Conservation (phyloP, 495 filamentous ascomycete species). For the Aspergillus asperescens region DNA sequence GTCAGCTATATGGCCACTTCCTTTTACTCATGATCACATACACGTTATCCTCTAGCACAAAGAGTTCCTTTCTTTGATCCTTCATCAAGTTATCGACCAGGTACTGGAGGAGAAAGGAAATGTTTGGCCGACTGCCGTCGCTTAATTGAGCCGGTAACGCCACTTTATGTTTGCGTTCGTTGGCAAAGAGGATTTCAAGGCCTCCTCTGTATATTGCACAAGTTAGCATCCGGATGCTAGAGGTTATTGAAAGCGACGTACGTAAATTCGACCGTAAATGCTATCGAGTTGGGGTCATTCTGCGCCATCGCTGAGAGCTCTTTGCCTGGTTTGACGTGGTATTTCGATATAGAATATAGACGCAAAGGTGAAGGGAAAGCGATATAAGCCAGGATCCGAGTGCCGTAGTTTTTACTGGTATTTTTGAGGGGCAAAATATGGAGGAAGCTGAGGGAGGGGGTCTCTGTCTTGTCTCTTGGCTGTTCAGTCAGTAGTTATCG, state of each 20-base stretch:
- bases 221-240: slow-evolving; percentile 14
- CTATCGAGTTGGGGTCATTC: slow-evolving; percentile 26
- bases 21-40: slow-evolving; percentile 40
- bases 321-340: slow-evolving; percentile 10
- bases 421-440: neutral
- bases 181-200: slow-evolving; percentile 89
- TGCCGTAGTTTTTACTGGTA: neutral
- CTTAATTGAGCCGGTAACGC: slow-evolving; percentile 58
- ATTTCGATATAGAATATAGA: neutral
- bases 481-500: slow-evolving; percentile 27
- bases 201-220: slow-evolving; percentile 59
- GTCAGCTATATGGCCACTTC: slow-evolving; percentile 2
- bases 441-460: neutral
- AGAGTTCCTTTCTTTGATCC: slow-evolving; percentile 80
- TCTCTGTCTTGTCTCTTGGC: slow-evolving; percentile 14
- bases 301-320: slow-evolving; percentile 1
- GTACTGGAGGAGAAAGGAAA: slow-evolving; percentile 71
- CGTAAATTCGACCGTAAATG: slow-evolving; percentile 71
- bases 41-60: slow-evolving; percentile 84
- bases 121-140: slow-evolving; percentile 55
- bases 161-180: slow-evolving; percentile 66
- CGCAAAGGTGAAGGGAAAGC: neutral
- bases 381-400: neutral
- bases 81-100: slow-evolving; percentile 82
- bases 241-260: slow-evolving; percentile 28